Conservation (phyloP, 2,329 filamentous ascomycete species). For the Geoglossum cookeanum region DNA sequence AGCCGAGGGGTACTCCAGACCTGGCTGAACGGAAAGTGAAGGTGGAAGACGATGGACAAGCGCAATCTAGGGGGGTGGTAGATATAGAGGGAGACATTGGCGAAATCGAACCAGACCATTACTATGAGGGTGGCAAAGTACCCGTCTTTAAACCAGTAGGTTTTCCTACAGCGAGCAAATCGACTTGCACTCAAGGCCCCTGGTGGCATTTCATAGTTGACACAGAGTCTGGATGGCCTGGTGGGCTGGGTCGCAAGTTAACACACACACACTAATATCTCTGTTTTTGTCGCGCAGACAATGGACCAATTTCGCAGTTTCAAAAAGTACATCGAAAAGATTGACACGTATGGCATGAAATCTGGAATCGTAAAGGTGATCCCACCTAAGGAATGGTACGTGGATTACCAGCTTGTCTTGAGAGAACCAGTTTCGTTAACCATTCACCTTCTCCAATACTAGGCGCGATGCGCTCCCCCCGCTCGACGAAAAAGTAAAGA, state of each 20-base stretch:
- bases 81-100: slow-evolving; percentile 45
- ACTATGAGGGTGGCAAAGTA: slow-evolving; percentile 63
- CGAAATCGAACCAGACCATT: slow-evolving; percentile 69
- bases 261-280: slow-evolving; percentile 5
- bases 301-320: slow-evolving; percentile 94
- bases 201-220: not conserved
- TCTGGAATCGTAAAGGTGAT: slow-evolving; percentile 94
- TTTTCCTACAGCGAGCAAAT: slow-evolving; percentile 11
- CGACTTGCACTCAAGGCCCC: not conserved
- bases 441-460: not conserved
- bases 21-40: not conserved
- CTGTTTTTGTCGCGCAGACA: slow-evolving; percentile 27
- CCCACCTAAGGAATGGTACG: slow-evolving; percentile 81
- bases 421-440: not conserved
- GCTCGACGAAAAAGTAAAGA: slow-evolving; percentile 73
- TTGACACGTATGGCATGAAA: slow-evolving; percentile 92
- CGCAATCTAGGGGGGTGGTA: slow-evolving; percentile 7
- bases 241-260: not conserved
- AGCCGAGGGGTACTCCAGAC: slow-evolving; percentile 10
- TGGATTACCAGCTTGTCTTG: slow-evolving; percentile 6
- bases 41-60: not conserved
- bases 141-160: slow-evolving; percentile 78
- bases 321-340: slow-evolving; percentile 71
- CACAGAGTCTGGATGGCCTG: not conserved
- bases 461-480: slow-evolving; percentile 53